Evolutionary conservation across 306 rosid genomes (phyloP).

Genomic region (Dalbergia oliveri): DNA sequence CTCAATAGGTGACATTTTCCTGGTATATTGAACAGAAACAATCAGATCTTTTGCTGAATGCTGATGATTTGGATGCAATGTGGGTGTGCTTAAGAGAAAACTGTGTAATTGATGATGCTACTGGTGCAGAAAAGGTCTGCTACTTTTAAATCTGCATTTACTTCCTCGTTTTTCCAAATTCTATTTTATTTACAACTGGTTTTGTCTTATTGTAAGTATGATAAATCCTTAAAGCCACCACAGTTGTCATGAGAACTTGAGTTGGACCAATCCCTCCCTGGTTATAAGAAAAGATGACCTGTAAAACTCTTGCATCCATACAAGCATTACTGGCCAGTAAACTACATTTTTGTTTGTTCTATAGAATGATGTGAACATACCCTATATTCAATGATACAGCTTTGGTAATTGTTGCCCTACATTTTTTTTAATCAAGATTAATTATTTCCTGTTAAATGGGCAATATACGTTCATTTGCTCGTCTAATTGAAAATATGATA

Average conservation of each 20-base stretch:
- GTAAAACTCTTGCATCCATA: neutral
- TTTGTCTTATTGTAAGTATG: slow-evolving; percentile 16
- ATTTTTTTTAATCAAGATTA: slow-evolving; percentile 23
- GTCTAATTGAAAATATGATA: slow-evolving; percentile 4
- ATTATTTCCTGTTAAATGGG: slow-evolving; percentile 23
- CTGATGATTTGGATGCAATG: slow-evolving; percentile 98
- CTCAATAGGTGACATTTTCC: slow-evolving; percentile 37
- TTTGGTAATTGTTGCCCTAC: neutral
- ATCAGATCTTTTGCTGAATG: slow-evolving; percentile 95
- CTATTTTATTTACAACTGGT: neutral
- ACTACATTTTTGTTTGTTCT: slow-evolving; percentile 27
- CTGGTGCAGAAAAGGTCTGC: slow-evolving; percentile 95
- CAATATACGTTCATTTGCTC: slow-evolving; percentile 36
- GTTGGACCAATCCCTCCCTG: neutral
- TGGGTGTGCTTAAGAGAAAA: slow-evolving; percentile 98
- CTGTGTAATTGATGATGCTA: slow-evolving; percentile 97
- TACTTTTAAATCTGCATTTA: slow-evolving; percentile 32
- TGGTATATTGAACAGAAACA: slow-evolving; percentile 78
- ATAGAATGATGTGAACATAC: slow-evolving; percentile 14
- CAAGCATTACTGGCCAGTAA: neutral
- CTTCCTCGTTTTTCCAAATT: slow-evolving; percentile 32
- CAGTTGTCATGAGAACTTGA: neutral
- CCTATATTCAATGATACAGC: neutral
- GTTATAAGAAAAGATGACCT: neutral
- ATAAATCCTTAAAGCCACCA: slow-evolving; percentile 20